These are phyloP conservation scores for Cladosporium velox DNA, from an alignment of 2,329 filamentous ascomycete genomes.

Conservation along the genomic window DNA sequence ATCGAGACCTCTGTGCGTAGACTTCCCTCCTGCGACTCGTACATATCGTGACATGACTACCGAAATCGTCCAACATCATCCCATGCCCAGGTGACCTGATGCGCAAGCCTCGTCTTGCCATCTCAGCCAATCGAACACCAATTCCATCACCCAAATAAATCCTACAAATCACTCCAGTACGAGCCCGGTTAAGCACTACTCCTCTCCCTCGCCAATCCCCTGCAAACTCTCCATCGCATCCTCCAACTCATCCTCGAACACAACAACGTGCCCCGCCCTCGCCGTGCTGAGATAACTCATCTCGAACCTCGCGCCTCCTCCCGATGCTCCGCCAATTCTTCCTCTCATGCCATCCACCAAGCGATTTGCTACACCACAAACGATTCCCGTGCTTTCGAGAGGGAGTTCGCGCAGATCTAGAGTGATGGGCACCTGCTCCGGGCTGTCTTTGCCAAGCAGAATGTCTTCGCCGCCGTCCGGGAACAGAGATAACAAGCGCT, in stretches of 20 bases:
- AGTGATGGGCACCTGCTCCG: slow-evolving; percentile 77
- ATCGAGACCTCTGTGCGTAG: background rate
- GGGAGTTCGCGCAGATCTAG: slow-evolving; percentile 80
- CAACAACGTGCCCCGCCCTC: slow-evolving; percentile 83
- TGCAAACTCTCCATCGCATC: slow-evolving; percentile 63
- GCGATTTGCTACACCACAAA: slow-evolving; percentile 86
- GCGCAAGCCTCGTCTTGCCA: background rate
- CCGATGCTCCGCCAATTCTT: background rate
- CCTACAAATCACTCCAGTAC: background rate
- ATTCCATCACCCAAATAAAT: background rate
- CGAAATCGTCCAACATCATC: background rate
- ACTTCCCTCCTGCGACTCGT: background rate
- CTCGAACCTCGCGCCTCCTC: slow-evolving; percentile 57
- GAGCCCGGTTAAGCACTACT: background rate
- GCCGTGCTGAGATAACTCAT: slow-evolving; percentile 91
- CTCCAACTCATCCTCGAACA: slow-evolving; percentile 72
- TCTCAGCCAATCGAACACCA: background rate
- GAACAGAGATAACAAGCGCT: slow-evolving; percentile 61
- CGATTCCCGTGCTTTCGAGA: slow-evolving; percentile 87
- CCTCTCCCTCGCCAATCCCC: slow-evolving; percentile 48
- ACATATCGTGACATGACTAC: background rate
- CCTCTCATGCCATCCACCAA: slow-evolving; percentile 69
- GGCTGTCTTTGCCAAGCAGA: slow-evolving; percentile 72
- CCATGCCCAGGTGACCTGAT: too few species aligned
- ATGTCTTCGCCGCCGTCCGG: slow-evolving; percentile 55